Base-by-base conservation (phyloP, 1,139 yeast genomes). In the Lodderomyces margitis region DNA sequence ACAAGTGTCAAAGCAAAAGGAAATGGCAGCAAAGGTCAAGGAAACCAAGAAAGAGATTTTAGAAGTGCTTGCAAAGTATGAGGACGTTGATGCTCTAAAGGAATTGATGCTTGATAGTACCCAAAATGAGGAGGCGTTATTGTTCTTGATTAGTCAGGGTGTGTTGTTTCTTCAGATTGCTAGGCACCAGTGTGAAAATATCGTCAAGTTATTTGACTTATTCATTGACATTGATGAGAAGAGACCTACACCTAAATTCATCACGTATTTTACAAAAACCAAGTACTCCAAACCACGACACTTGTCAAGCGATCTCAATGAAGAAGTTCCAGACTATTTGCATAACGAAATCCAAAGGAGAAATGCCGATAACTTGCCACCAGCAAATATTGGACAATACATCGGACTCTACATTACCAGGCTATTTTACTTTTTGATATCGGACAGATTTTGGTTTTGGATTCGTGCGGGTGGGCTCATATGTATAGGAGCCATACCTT, bases 311-410 rank as follows among this genome's bases (percentile, higher is more conserved):
- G 49, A 44, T 33, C 30, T 46, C 21, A 46, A 46, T 36, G 45
- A 37, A 28, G 46, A 40, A 14, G 34, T 47, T 27, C 49, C 46
- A 4, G 47, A 46, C 12, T 46, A 53, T 39, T 49, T 56, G 37
- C 48, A 46, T 8, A 43, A 46, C 34, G 52, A 49, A 34, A 51
- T 52, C 9, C 49, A 47, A 34, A 36, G 34, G 24, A 47, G 68
- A 30, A 55, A 68, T 43, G 70, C 74, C 1, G 71, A 66, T 47
- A 53, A 66, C 5, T 46, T 55, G 17, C 56, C 64, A 4, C 69
- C 70, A 4, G 45, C 57, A 1, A 57, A 50, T 21, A 11, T 44
- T 1, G 47, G 54, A 21, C 68, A 64, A 41, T 27, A 47, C 7
- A 5, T 55, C 14, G 68, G 67, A 2, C 41, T 43, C 10, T 46